Conservation (phyloP, 2,329 filamentous ascomycete species). For the Atkinsonella texensis region DNA sequence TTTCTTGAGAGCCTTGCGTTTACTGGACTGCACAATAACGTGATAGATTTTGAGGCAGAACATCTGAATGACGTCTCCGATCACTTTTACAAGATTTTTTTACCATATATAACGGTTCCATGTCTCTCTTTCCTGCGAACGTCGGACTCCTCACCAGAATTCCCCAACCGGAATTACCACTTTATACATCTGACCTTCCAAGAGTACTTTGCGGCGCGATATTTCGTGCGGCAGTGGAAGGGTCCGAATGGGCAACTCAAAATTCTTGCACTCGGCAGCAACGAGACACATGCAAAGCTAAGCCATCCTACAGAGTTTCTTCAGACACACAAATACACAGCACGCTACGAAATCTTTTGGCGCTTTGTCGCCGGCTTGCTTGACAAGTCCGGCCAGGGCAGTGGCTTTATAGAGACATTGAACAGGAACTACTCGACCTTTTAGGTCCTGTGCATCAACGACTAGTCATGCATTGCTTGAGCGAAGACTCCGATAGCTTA, state of each 20-base stretch:
- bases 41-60: constrained; percentile 19
- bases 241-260: constrained; percentile 7
- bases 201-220: constrained; percentile 29
- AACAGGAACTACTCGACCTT: too few relatives aligned
- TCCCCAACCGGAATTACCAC: constrained; percentile 19
- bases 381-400: background rate
- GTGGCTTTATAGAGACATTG: background rate
- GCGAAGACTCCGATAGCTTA: too few relatives aligned
- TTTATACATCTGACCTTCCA: constrained; percentile 28
- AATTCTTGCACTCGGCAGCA: constrained; percentile 8
- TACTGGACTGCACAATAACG: constrained; percentile 19
- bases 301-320: background rate
- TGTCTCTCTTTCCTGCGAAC: constrained; percentile 25
- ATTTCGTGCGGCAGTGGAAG: constrained; percentile 23
- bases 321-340: constrained; percentile 21
- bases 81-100: constrained; percentile 7
- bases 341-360: constrained; percentile 25
- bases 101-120: constrained; percentile 10
- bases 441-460: too few relatives aligned
- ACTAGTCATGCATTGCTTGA: too few relatives aligned
- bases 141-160: constrained; percentile 14
- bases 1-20: constrained; percentile 24
- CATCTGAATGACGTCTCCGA: constrained; percentile 12
- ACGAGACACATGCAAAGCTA: background rate
- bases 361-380: constrained; percentile 25